Conservation (phyloP, 345 rosid genomes). For the Rhizophora apiculata region DNA sequence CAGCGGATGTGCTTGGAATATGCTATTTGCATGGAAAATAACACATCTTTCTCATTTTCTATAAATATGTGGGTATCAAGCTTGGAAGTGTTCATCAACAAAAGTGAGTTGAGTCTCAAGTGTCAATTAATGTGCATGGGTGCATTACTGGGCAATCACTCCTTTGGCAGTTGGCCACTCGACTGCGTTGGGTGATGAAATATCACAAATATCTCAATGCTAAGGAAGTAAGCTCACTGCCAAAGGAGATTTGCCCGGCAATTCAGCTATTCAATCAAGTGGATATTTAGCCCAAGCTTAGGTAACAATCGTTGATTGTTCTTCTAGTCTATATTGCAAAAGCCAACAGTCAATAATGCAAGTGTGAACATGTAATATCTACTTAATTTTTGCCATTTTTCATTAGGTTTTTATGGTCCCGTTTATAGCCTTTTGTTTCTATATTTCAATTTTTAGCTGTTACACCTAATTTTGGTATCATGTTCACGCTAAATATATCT, state of each 20-base stretch:
- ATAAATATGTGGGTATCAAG: conserved; percentile 1
- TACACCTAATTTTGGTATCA: no score
- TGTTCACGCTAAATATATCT: no score
- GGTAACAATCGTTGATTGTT: neutral
- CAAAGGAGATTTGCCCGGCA: conserved; percentile 40
- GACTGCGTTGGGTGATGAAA: neutral
- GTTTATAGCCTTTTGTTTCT: no score
- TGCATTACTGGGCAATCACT: conserved; percentile 32
- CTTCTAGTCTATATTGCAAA: no score
- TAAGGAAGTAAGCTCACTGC: conserved; percentile 25
- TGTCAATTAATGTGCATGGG: neutral
- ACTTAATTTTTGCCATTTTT: no score
- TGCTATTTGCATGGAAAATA: conserved; percentile 15
- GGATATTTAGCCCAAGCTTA: neutral
- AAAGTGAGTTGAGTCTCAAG: neutral
- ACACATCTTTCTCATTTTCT: neutral
- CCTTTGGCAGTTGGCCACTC: conserved; percentile 27
- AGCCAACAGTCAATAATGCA: no score
- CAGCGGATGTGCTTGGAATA: conserved; percentile 25
- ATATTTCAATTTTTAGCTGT: no score
- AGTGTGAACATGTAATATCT: no score
- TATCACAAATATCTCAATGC: neutral
- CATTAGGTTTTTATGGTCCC: no score
- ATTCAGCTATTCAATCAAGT: conserved; percentile 13
- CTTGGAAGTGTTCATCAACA: conserved; percentile 7